phyloP scores from a whole-genome alignment of 1,284 basidiomycete genomes.

The Leccinum solheimii region DNA sequence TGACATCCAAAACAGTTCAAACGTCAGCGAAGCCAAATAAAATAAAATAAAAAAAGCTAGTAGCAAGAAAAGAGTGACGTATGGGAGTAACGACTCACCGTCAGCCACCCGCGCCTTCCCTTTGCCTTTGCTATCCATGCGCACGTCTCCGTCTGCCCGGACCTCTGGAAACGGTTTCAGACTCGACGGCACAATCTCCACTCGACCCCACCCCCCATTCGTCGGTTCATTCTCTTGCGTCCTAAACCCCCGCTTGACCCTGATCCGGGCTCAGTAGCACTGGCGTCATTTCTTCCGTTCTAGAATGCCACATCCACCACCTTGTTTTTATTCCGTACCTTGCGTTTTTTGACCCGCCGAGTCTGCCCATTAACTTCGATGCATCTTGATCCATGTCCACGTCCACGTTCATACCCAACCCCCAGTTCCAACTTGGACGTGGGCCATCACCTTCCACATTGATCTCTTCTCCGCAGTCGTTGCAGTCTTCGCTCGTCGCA shows the following conservation, averaged over 20 bases:
- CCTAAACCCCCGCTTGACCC: slow-evolving; percentile 59
- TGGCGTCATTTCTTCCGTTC: background rate
- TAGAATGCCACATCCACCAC: slow-evolving; percentile 1
- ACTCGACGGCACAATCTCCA: slow-evolving; percentile 50
- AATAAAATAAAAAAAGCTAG: background rate
- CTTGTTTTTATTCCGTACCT: slow-evolving; percentile 20
- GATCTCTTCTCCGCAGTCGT: slow-evolving; percentile 20
- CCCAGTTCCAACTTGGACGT: slow-evolving; percentile 12
- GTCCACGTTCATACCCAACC: slow-evolving; percentile 30
- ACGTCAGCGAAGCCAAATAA: background rate
- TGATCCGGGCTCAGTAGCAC: background rate
- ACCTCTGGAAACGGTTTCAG: slow-evolving; percentile 19
- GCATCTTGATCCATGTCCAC: slow-evolving; percentile 28
- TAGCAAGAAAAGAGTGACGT: background rate
- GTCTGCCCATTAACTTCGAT: slow-evolving; percentile 7
- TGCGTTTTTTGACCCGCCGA: slow-evolving; percentile 23
- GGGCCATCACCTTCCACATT: slow-evolving; percentile 30
- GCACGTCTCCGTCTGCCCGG: slow-evolving; percentile 8
- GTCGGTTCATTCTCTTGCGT: slow-evolving; percentile 53
- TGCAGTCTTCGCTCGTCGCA: slow-evolving; percentile 20
- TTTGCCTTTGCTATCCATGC: slow-evolving; percentile 24
- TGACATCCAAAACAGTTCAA: slow-evolving; percentile 1
- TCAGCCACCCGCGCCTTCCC: slow-evolving; percentile 18
- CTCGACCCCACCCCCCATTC: slow-evolving; percentile 61
- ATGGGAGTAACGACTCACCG: slow-evolving; percentile 25